A percentile compares a stretch with the other conserved stretches of the same genome.
These are phyloP conservation scores for Wakefieldia striispora DNA, from an alignment of 768 basidiomycete species.

Conservation along the genomic window DNA sequence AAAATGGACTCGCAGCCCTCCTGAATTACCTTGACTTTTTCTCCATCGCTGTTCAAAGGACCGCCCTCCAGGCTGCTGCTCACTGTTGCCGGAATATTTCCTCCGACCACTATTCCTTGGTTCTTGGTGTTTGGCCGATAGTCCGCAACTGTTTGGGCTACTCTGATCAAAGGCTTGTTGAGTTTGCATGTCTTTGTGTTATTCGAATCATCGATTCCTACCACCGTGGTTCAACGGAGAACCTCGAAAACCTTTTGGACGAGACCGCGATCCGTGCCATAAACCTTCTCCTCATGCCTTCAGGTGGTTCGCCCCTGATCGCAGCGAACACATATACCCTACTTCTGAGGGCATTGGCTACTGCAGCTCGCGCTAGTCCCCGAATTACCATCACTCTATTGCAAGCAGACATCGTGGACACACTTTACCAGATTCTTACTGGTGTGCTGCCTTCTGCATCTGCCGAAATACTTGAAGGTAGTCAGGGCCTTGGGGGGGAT, in stretches of 20 bases:
- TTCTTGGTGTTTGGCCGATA: constrained; percentile 87
- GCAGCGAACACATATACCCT: constrained; percentile 87
- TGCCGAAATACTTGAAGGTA: constrained; percentile 47
- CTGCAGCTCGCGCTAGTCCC: constrained; percentile 83
- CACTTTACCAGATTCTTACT: constrained; percentile 91
- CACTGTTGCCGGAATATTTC: constrained; percentile 96
- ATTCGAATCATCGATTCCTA: constrained; percentile 94
- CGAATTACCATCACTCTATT: constrained; percentile 83
- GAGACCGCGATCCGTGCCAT: constrained; percentile 76
- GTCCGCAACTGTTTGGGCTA: constrained; percentile 90
- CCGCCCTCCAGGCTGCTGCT: constrained; percentile 92
- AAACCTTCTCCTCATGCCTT: constrained; percentile 80
- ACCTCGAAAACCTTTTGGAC: constrained; percentile 84
- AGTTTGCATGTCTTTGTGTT: constrained; percentile 92
- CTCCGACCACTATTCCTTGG: constrained; percentile 84
- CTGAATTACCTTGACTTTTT: constrained; percentile 98
- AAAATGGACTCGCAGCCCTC: constrained; percentile 89
- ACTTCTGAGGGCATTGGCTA: constrained; percentile 81
- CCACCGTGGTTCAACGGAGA: constrained; percentile 77
- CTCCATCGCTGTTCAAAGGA: constrained; percentile 95
- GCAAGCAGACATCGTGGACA: constrained; percentile 91
- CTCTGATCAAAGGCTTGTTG: constrained; percentile 95
- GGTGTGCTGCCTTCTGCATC: constrained; percentile 81
- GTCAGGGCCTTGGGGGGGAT: constrained; percentile 84
- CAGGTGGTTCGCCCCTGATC: constrained; percentile 83